Conservation (phyloP, 495 filamentous ascomycete genomes). For the Entonaema liquescens region DNA sequence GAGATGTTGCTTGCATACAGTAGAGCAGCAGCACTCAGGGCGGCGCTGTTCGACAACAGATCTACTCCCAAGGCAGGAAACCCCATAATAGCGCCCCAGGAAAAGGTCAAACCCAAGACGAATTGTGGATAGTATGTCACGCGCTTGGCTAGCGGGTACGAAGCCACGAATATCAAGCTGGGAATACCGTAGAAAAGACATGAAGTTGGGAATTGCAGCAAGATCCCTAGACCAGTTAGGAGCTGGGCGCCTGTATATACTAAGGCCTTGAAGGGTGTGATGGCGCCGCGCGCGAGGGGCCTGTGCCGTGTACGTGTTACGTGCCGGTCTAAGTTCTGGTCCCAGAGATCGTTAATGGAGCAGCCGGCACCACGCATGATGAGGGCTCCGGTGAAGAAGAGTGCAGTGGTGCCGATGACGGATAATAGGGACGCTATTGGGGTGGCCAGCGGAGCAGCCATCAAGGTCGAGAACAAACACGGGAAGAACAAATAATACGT, state of each 20-base stretch:
- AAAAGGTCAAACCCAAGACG: slow-evolving; percentile 91
- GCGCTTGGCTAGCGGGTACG: slow-evolving; percentile 92
- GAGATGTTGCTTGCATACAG: slow-evolving; percentile 88
- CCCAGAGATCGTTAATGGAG: slow-evolving; percentile 97
- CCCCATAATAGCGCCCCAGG: slow-evolving; percentile 96
- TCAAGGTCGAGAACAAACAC: slow-evolving; percentile 87
- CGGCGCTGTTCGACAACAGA: slow-evolving; percentile 69
- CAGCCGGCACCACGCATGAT: slow-evolving; percentile 99
- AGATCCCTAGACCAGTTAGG: slow-evolving; percentile 78
- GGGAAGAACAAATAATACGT: slow-evolving; percentile 97
- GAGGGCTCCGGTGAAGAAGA: slow-evolving; percentile 88
- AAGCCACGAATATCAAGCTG: slow-evolving; percentile 78
- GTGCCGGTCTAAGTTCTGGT: slow-evolving; percentile 89
- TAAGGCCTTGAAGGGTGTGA: slow-evolving; percentile 77
- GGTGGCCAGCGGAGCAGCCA: slow-evolving; percentile 67
- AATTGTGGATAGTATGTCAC: slow-evolving; percentile 95
- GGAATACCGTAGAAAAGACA: slow-evolving; percentile 91
- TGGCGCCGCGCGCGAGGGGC: slow-evolving; percentile 86
- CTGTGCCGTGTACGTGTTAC: slow-evolving; percentile 88
- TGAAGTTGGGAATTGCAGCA: slow-evolving; percentile 84
- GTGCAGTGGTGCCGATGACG: slow-evolving; percentile 69
- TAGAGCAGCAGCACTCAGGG: slow-evolving; percentile 71
- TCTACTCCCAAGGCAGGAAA: slow-evolving; percentile 92
- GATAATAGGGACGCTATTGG: slow-evolving; percentile 66
- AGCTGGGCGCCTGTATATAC: slow-evolving; percentile 85